Evolutionary conservation across 108 stramenopile species (phyloP).

Genomic region (Cyclostephanos tholiformis): DNA sequence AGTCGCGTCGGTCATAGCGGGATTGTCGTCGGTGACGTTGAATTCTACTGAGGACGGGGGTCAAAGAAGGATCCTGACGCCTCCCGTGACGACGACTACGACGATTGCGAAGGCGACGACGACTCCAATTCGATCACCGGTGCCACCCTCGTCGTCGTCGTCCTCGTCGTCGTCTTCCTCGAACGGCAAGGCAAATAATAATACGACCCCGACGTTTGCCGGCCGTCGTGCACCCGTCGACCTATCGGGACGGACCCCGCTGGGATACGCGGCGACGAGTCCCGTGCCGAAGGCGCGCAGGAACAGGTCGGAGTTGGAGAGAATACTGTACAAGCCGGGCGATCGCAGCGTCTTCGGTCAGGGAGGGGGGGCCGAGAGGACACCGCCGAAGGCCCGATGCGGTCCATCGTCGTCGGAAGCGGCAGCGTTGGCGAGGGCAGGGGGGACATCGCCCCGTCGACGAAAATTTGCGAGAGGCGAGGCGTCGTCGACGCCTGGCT

Average conservation of each 20-base stretch:
- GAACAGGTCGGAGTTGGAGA: conserved; percentile 49
- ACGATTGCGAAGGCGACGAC: background rate
- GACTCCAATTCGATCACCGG: conserved; percentile 17
- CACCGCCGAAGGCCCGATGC: conserved; percentile 52
- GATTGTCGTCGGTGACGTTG: background rate
- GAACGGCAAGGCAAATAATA: background rate
- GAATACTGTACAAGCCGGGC: conserved; percentile 57
- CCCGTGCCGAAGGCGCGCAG: conserved; percentile 53
- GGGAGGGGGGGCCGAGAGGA: conserved; percentile 37
- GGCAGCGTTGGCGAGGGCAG: background rate
- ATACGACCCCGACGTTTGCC: conserved; percentile 18
- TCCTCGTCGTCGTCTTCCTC: conserved; percentile 3
- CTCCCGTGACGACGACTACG: background rate
- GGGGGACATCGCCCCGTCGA: background rate
- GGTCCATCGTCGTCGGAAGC: conserved; percentile 7
- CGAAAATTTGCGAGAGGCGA: background rate
- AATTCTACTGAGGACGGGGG: background rate
- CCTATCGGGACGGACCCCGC: conserved; percentile 66
- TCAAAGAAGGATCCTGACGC: background rate
- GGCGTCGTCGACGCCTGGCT: background rate
- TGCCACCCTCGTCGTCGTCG: background rate
- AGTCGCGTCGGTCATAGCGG: background rate
- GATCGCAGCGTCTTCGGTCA: conserved; percentile 60
- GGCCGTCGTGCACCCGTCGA: conserved; percentile 59
- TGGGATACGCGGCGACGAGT: conserved; percentile 64